Conservation (phyloP, 768 basidiomycete species). For the Albatrellus ellisii region DNA sequence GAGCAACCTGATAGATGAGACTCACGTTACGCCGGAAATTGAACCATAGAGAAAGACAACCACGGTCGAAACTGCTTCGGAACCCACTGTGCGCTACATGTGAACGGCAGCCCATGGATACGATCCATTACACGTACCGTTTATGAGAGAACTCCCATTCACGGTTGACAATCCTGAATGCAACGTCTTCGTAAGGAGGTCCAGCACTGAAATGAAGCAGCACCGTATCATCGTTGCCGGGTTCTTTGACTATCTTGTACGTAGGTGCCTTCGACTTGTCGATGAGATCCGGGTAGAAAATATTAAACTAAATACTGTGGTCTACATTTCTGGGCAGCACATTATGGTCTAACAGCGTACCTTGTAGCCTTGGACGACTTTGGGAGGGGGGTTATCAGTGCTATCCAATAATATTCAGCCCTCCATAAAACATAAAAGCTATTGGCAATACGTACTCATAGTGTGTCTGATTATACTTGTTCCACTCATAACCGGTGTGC, state of each 20-base stretch:
- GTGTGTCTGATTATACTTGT: constrained; percentile 99
- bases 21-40: constrained; percentile 89
- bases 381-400: constrained; percentile 97
- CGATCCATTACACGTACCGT: constrained; percentile 34
- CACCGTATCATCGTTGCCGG: constrained; percentile 91
- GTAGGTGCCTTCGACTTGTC: constrained; percentile 96
- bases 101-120: background rate
- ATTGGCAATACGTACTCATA: constrained; percentile 65
- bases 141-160: constrained; percentile 99
- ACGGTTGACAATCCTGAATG: constrained; percentile 92
- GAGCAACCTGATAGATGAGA: constrained; percentile 15
- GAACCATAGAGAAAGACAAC: constrained; percentile 92
- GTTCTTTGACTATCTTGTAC: constrained; percentile 90
- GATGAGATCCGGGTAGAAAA: constrained; percentile 98
- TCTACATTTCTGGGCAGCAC: constrained; percentile 11
- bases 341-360: constrained; percentile 20
- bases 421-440: constrained; percentile 1
- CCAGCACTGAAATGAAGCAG: constrained; percentile 91
- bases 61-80: constrained; percentile 92
- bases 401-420: constrained; percentile 29
- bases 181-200: constrained; percentile 97
- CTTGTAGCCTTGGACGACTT: constrained; percentile 99
- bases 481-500: constrained; percentile 99
- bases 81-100: constrained; percentile 54
- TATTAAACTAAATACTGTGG: constrained; percentile 53